Evolutionary conservation across 345 rosid genomes (phyloP), one percentile per base, ranked within the genome.

Genomic region (Acer campestre): DNA sequence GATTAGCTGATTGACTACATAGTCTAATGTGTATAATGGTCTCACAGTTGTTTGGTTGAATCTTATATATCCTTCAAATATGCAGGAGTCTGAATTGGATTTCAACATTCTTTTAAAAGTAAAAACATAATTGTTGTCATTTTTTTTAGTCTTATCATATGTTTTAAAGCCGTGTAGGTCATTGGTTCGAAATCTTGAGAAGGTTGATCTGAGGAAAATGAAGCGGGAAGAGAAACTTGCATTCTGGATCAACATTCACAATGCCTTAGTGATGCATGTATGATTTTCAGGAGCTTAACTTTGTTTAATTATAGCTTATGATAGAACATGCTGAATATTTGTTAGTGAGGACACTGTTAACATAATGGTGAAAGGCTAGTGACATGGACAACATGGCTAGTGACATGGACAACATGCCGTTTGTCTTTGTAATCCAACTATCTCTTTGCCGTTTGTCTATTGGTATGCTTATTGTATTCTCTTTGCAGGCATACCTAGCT

Each of bases 211-310:
- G 0, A 80, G 80, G 82, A 89, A 86, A 85, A 86, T 94, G 98
- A 94, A 83, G 87, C 92, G 97, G 0, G 98, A 94, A 86, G 93
- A 90, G 85, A 94, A 89, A 88, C 95, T 92, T 40, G 97, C 97
- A n/a, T 94, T 94, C 85, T 94, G 95, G 97, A 88, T 92, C 65
- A 94, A 94, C 82, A 86, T 92, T 80, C 97, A 94, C 80, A 94
- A 94, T 87, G 97, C 98, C 62, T 78, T 92, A 81, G 86, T 90
- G 78, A 92, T 94, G 97, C 97, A 94, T 81, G 97, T 91, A 89
- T 66, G 85, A 73, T 22, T 77, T 38, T 18, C 25, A 61, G 59
- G 17, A 76, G 51, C 73, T 68, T 80, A 25, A 72, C 42, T 72
- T 62, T 64, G 68, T 38, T 71, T 16, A 8, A 73, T 23, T 71